Evolutionary conservation across 768 basidiomycete species (phyloP), one percentile per base, ranked within the genome.

Genomic region (Boletellus emodensis): DNA sequence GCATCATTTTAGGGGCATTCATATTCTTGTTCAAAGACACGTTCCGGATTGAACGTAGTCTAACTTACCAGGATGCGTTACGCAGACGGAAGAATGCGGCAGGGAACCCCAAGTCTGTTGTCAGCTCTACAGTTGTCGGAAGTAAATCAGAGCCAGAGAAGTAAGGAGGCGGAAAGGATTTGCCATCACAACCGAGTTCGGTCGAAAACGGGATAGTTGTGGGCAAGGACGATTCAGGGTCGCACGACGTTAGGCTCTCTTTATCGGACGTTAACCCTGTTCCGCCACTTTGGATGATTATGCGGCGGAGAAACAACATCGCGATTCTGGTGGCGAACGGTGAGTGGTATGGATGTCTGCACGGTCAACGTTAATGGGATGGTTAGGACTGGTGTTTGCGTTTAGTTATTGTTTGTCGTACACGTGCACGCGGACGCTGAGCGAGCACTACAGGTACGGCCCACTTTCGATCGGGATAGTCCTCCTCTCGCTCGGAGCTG

Each of bases 11-110:
- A 44, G 39, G 81, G 35, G 68, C 74, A 17, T 89, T 90, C 65
- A 48, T 85, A 32, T 65, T 84, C 20, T 71, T 85, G 61, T 89
- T 93, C 72, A 80, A 79, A 51, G 91, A 94, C 60, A 90, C 90
- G 1, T 94, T 89, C 71, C 79, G 91, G 15, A 72, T 77, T 48
- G 89, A 93, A 60, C 84, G 94, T 39, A 94, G 90, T 47, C 68
- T 87, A 20, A 80, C 82, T 3, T 95, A 94, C 65, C 87, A 89
- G 62, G 74, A 75, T 34, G 82, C 83, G 0, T 69, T 89, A 38
- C 77, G 72, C 53, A 69, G 74, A 41, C 73, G 76, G 15, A 49
- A 71, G 6, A 66, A 65, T 38, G 61, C 64, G 11, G 47, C 48
- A 30, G 55, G 55, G 34, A 45, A 37, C 2, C 54, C 61, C 20